Evolutionary conservation across 352 stramenopile species (phyloP).

Genomic region (Pythium periplocum): DNA sequence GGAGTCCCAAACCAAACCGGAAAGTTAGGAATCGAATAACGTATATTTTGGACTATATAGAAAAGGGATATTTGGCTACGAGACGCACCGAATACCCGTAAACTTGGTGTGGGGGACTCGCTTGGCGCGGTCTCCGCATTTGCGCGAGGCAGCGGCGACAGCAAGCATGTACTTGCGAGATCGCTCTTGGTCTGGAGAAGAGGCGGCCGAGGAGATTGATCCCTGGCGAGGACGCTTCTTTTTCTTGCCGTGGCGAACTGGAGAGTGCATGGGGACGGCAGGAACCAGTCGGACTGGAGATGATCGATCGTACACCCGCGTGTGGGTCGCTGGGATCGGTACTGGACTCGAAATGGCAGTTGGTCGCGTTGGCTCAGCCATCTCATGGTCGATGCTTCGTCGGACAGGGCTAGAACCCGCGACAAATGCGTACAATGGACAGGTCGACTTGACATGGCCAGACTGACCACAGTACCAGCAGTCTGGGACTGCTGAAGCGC

Average conservation of each 20-base stretch:
- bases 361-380: not conserved
- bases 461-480: constrained; percentile 79
- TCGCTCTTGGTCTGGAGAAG: constrained; percentile 21
- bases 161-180: constrained; percentile 20
- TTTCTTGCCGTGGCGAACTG: constrained; percentile 35
- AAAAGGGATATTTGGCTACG: not conserved
- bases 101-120: not conserved
- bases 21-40: no score
- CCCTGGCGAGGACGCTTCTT: constrained; percentile 58
- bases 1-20: no score
- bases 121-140: constrained; percentile 11
- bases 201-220: constrained; percentile 27
- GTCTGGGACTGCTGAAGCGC: constrained; percentile 24
- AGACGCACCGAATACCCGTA: constrained; percentile 13
- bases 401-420: constrained; percentile 6
- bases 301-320: no score
- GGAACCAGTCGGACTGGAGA: no score
- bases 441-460: constrained; percentile 71
- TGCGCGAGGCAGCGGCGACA: not conserved
- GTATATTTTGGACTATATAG: no score
- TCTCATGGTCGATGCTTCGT: no score
- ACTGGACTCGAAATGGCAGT: not conserved
- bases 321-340: not conserved
- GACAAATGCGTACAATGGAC: constrained; percentile 38
- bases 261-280: constrained; percentile 3